A percentile compares a stretch with the other conserved stretches of the same genome.
Evolutionary conservation across 192 early-diverging fungal species (phyloP).

Genomic region (Rhizoclosmatium globosum): DNA sequence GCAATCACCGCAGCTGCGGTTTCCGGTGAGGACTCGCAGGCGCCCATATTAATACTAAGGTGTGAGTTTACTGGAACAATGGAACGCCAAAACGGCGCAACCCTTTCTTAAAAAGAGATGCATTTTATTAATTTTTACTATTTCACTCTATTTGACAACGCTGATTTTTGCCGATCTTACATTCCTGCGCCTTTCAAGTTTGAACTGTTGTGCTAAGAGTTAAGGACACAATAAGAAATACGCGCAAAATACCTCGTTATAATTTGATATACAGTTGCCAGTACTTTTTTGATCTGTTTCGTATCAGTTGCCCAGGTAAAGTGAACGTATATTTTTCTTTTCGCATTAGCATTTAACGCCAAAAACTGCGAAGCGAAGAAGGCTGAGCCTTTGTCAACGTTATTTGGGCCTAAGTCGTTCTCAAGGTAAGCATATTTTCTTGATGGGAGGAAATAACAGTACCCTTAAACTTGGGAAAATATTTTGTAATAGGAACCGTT

Average conservation of each 20-base stretch:
- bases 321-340: slow-evolving; percentile 63
- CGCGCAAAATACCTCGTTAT: not conserved
- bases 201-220: not conserved
- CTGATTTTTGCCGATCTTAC: not conserved
- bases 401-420: slow-evolving; percentile 44
- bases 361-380: slow-evolving; percentile 54
- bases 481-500: slow-evolving; percentile 33
- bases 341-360: slow-evolving; percentile 40
- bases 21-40: slow-evolving; percentile 41
- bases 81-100: not conserved
- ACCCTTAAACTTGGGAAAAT: slow-evolving; percentile 57
- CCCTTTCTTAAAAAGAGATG: not conserved
- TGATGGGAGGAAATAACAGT: not conserved
- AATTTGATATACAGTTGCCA: slow-evolving; percentile 28
- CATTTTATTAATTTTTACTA: not conserved
- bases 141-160: not conserved
- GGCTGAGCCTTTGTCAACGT: slow-evolving; percentile 49
- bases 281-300: slow-evolving; percentile 54
- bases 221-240: not conserved
- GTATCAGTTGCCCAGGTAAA: slow-evolving; percentile 70
- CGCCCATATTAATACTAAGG: slow-evolving; percentile 37
- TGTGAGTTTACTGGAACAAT: too few relatives aligned
- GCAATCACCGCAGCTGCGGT: slow-evolving; percentile 47
- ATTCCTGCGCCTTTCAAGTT: not conserved
- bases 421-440: not conserved